These are phyloP conservation scores for Pyrus communis DNA, from an alignment of 306 rosid species.

Conservation along the genomic window DNA sequence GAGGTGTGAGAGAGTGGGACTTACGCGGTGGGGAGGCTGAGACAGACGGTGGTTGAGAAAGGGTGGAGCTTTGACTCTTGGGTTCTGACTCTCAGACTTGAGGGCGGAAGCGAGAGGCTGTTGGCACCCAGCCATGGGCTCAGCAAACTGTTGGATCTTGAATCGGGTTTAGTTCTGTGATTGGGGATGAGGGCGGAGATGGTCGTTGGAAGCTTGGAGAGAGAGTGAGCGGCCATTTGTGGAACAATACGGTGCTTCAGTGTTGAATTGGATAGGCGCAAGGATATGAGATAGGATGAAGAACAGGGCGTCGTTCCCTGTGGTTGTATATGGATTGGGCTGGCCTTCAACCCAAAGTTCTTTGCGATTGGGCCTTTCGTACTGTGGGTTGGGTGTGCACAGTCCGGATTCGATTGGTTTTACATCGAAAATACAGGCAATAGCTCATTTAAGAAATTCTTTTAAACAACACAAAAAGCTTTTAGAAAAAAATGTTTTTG, in stretches of 20 bases:
- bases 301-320: background rate
- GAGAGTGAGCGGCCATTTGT: conserved; percentile 26
- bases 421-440: too few species aligned
- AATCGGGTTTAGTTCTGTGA: background rate
- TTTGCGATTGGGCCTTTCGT: too few species aligned
- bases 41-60: conserved; percentile 33
- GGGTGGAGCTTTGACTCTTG: conserved; percentile 30
- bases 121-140: conserved; percentile 43
- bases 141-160: conserved; percentile 6
- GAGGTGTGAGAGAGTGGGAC: conserved; percentile 11
- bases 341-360: too few species aligned
- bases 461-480: too few species aligned
- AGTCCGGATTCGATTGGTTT: too few species aligned
- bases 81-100: conserved; percentile 23
- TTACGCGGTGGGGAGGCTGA: conserved; percentile 78
- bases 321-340: background rate
- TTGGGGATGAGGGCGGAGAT: background rate
- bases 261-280: background rate
- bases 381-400: too few species aligned
- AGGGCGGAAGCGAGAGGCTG: conserved; percentile 20
- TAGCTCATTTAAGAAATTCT: too few species aligned
- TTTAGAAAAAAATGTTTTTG: too few species aligned
- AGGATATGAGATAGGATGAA: background rate
- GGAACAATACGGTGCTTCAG: background rate
- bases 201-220: conserved; percentile 29